Evolutionary conservation across 2,329 filamentous ascomycete genomes (phyloP).

Genomic region (Fusarium compactum): DNA sequence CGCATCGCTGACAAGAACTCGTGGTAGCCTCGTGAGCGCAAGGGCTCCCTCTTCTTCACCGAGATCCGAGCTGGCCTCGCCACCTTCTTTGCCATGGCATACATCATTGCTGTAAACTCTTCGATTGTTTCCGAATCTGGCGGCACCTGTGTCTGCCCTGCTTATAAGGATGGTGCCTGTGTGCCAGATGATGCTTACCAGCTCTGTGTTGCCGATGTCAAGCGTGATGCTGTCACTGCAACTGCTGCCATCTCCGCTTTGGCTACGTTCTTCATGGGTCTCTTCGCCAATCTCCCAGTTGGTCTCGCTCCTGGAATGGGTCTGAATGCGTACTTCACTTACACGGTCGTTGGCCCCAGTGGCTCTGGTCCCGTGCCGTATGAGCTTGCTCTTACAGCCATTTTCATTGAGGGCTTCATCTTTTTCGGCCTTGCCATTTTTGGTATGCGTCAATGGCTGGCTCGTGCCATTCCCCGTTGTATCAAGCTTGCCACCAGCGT

Average conservation of each 20-base stretch:
- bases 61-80: conserved; percentile 86
- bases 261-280: conserved; percentile 84
- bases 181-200: conserved; percentile 67
- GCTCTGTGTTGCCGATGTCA: conserved; percentile 73
- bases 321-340: conserved; percentile 89
- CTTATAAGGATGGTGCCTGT: conserved; percentile 63
- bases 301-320: conserved; percentile 63
- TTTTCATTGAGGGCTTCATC: conserved; percentile 89
- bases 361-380: conserved; percentile 81
- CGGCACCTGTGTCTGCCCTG: conserved; percentile 80
- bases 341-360: conserved; percentile 77
- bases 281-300: conserved; percentile 77
- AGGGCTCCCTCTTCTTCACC: conserved; percentile 82
- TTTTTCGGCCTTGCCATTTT: conserved; percentile 84
- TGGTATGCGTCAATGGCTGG: conserved; percentile 89
- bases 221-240: conserved; percentile 84
- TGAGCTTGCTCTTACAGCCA: conserved; percentile 81
- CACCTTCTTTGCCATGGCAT: conserved; percentile 77
- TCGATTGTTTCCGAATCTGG: conserved; percentile 72
- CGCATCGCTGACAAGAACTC: not conserved
- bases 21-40: conserved; percentile 73
- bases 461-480: conserved; percentile 82
- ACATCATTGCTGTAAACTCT: conserved; percentile 67
- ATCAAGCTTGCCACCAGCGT: conserved; percentile 90
- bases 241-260: conserved; percentile 86